phyloP scores from a whole-genome alignment of 2,329 filamentous ascomycete species.

The Fusarium sp. region DNA sequence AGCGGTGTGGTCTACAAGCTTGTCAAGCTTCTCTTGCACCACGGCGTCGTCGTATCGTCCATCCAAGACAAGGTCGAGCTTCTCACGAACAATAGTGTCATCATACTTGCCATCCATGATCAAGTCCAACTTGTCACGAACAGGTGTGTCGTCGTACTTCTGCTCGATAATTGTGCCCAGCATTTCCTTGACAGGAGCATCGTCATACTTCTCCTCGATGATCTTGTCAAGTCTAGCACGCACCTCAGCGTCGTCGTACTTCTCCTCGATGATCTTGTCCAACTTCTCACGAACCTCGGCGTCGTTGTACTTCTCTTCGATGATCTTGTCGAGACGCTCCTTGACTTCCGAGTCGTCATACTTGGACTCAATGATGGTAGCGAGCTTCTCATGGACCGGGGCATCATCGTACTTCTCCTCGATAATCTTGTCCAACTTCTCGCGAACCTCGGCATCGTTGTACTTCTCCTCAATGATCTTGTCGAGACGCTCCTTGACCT shows the following conservation, averaged over 20 bases:
- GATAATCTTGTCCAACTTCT: slow-evolving; percentile 30
- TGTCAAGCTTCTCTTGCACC: slow-evolving; percentile 55
- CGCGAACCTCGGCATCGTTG: slow-evolving; percentile 15
- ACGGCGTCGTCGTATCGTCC: slow-evolving; percentile 62
- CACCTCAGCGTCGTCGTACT: slow-evolving; percentile 42
- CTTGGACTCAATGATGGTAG: slow-evolving; percentile 58
- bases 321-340: slow-evolving; percentile 56
- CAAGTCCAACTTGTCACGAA: slow-evolving; percentile 54
- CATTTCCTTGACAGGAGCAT: slow-evolving; percentile 47
- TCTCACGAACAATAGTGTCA: slow-evolving; percentile 48
- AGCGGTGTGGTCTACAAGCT: slow-evolving; percentile 70
- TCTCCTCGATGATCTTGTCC: slow-evolving; percentile 51
- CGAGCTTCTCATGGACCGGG: slow-evolving; percentile 47
- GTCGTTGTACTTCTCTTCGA: slow-evolving; percentile 44
- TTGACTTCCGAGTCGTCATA: slow-evolving; percentile 63
- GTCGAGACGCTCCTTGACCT: slow-evolving; percentile 47
- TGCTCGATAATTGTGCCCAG: slow-evolving; percentile 35
- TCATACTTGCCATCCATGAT: slow-evolving; percentile 52
- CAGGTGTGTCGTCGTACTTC: slow-evolving; percentile 46
- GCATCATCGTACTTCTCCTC: slow-evolving; percentile 47
- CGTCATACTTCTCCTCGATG: slow-evolving; percentile 45
- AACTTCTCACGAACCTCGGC: slow-evolving; percentile 49
- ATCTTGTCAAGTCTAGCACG: slow-evolving; percentile 42
- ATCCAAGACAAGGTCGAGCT: slow-evolving; percentile 44
- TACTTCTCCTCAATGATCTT: slow-evolving; percentile 27